Base-by-base conservation (phyloP, 441 rosid species). In the Erodium trifolium region DNA sequence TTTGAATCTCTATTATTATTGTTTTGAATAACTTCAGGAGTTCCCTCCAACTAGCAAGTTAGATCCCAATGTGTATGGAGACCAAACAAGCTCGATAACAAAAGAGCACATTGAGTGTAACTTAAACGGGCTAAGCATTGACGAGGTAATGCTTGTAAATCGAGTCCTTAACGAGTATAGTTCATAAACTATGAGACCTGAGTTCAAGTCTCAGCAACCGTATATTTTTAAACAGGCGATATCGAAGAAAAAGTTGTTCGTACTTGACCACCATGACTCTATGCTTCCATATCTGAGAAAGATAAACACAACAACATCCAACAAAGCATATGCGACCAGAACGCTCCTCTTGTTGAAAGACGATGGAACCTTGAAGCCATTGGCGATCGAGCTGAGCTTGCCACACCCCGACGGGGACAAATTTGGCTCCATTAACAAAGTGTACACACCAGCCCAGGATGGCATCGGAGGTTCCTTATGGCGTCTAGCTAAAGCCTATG, bases 401-500 rank as follows among this genome's bases (percentile, higher is more conserved):
- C 97, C 63, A 16, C 73, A 47, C 9, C 5, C 55, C 16, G 4
- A 1, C 4, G 4, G 18, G 4, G 1, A 5, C 39, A 72, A 34
- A 75, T 31, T 49, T 69, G 98, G 96, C 60, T 79, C 88, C 0
- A 82, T 83, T 27, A 91, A 83, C 81, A 86, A 78, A 79, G 84
- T 93, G 71, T 93, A 85, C 72, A 89, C 82, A 51, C 96, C 93
- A 2, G 86, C 85, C 14, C 81, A 78, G 55, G 67, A 78, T 13
- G 95, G 90, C 0, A 74, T 83, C 0, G 87, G 81, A 76, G 83
- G 84, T 77, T 80, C 86, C 12, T 68, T 89, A 43, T 93, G 98
- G 98, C 88, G 88, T 55, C 81, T 93, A 34, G 93, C 98, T n/a
- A 93, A 93, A 71, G 97, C 97, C 73, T 91, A 87, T 69, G 98